Base-by-base conservation (phyloP, 805 yeast genomes). In the Kuraishia molischiana region DNA sequence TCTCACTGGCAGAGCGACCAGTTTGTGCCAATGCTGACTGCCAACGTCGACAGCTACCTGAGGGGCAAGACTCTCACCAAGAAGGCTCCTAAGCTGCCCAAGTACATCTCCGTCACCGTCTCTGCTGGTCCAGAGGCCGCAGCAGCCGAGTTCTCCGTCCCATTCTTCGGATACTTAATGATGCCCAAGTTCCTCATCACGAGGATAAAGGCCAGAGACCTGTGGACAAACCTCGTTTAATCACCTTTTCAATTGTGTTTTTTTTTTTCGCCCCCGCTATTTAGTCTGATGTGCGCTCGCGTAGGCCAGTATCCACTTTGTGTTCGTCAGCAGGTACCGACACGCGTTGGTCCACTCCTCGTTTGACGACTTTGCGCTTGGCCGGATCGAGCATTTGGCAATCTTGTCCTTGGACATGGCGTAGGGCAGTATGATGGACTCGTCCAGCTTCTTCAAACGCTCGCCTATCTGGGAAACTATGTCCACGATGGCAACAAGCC, bases 331-430 rank as follows among this genome's bases (percentile, higher is more conserved):
- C 10, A 90, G 62, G 51, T 77, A 83, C 49, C 83, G 81, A 59
- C 95, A 87, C 1, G 95, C 90, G 19, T 80, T 74, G 0, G 96
- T 85, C 97, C 97, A 89, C 43, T 82, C 85, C 33, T 76, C 75
- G 52, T 79, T 80, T 1, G 80, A 72, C 3, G 69, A 59, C 41
- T 69, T 64, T 3, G 84, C 71, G 2, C 84, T 74, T 1, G 85
- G 69, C 34, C 78, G 64, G n/a, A 90, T 79, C 36, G 84, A 74
- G 39, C 76, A 71, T 1, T 85, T 87, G 1, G 92, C 95, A 26
- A 90, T 80, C 37, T 71, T 70, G 43, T 83, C 95, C 6, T 67
- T 69, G 1, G 72, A 67, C 57, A 89, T 85, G 15, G 61, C 60
- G 53, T 86, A 86, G 0, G 97, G 96, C 15, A 86, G 56, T 33